These are phyloP conservation scores for Hyaloperonospora brassicae DNA, from an alignment of 352 stramenopile species.

Conservation along the genomic window DNA sequence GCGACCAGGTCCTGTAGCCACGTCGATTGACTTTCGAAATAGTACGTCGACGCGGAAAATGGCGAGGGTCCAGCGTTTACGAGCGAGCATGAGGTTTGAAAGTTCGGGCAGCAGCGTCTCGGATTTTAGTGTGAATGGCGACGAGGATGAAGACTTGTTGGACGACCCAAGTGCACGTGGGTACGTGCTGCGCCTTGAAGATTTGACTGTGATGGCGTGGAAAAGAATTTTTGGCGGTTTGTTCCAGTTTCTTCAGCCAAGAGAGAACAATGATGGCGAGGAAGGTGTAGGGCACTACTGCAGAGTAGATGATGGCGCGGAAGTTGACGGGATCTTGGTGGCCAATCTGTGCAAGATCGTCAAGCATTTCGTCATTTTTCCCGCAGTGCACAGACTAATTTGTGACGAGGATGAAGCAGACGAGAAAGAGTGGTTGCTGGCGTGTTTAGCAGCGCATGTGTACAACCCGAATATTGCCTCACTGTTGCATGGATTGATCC, in stretches of 20 bases:
- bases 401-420: constrained; percentile 28
- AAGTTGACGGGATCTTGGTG: constrained; percentile 50
- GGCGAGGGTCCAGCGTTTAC: constrained; percentile 28
- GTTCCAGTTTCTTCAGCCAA: constrained; percentile 46
- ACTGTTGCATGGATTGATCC: constrained; percentile 54
- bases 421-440: constrained; percentile 36
- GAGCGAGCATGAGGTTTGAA: constrained; percentile 36
- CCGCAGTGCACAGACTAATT: constrained; percentile 51
- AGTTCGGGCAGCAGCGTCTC: constrained; percentile 39
- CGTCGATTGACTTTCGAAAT: constrained; percentile 26
- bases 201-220: constrained; percentile 58
- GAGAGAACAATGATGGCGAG: not conserved
- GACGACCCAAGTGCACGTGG: constrained; percentile 38
- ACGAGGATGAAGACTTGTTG: constrained; percentile 21
- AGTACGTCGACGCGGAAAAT: constrained; percentile 34
- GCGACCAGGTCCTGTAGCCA: constrained; percentile 10
- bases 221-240: constrained; percentile 61
- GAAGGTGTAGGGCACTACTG: constrained; percentile 3
- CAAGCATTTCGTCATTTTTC: constrained; percentile 63
- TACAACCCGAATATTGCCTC: constrained; percentile 61
- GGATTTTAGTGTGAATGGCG: constrained; percentile 23
- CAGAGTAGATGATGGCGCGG: constrained; percentile 19
- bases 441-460: constrained; percentile 36
- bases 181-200: constrained; percentile 56
- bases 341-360: constrained; percentile 66